phyloP scores from a whole-genome alignment of 306 rosid genomes.

The Sindora glabra region DNA sequence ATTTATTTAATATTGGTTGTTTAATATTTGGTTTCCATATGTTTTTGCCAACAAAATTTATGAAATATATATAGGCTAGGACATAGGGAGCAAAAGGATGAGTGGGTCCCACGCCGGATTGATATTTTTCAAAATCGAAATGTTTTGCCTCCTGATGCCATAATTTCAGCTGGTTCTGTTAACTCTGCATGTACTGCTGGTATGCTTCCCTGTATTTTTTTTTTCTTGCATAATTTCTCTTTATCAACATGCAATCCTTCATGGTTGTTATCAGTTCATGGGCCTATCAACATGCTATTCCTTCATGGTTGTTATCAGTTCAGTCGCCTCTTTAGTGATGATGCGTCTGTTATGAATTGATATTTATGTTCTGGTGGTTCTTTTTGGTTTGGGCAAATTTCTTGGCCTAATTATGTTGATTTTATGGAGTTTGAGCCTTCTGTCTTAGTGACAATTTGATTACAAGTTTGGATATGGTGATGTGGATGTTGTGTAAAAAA shows the following conservation, averaged over 20 bases:
- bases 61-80: constrained; percentile 64
- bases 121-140: constrained; percentile 73
- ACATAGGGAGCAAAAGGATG: constrained; percentile 99
- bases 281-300: too few species aligned
- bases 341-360: neutral
- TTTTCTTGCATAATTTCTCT: too few species aligned
- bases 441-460: too few species aligned
- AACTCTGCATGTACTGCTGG: constrained; percentile 97
- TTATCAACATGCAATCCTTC: too few species aligned
- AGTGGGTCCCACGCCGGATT: constrained; percentile 87
- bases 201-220: too few species aligned
- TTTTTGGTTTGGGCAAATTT: neutral
- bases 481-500: neutral
- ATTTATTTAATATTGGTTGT: neutral
- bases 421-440: too few species aligned
- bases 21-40: neutral
- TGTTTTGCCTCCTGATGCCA: constrained; percentile 66
- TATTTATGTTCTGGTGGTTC: neutral
- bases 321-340: constrained; percentile 1
- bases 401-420: neutral
- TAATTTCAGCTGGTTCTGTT: constrained; percentile 84
- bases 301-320: too few species aligned
- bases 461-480: neutral
- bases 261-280: neutral
- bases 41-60: constrained; percentile 4